Evolutionary conservation across 768 basidiomycete species (phyloP).

Genomic region (Macrolepiota albuminosa): DNA sequence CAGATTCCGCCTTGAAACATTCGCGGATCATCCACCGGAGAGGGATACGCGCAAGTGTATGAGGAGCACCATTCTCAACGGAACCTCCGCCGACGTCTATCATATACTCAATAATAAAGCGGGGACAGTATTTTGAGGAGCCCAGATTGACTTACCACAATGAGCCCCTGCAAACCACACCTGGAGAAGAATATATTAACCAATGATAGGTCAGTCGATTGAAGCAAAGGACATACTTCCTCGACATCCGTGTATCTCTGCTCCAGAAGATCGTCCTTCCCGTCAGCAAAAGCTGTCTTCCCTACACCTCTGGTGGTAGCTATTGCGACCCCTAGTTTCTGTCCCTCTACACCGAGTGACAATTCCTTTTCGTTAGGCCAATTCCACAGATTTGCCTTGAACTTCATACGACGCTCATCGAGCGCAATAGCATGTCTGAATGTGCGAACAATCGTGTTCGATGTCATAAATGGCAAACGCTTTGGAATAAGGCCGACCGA

Average conservation of each 20-base stretch:
- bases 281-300: too few species aligned
- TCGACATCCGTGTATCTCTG: too few species aligned
- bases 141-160: slow-evolving; percentile 15
- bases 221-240: too few species aligned
- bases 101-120: too few species aligned
- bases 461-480: slow-evolving; percentile 36
- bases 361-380: slow-evolving; percentile 22
- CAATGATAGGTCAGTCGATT: background rate
- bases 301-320: too few species aligned
- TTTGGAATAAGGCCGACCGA: slow-evolving; percentile 22
- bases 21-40: slow-evolving; percentile 74
- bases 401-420: slow-evolving; percentile 45
- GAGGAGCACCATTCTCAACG: slow-evolving; percentile 31
- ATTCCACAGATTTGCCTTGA: slow-evolving; percentile 36
- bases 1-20: slow-evolving; percentile 54
- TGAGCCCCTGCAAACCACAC: slow-evolving; percentile 48
- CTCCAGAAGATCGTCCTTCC: too few species aligned
- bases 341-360: too few species aligned
- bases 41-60: slow-evolving; percentile 49
- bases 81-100: too few species aligned
- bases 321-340: too few species aligned
- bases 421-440: slow-evolving; percentile 48
- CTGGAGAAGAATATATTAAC: background rate
- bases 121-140: too few species aligned
- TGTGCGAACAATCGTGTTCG: slow-evolving; percentile 37